phyloP scores from a whole-genome alignment of 148 eudicot species.

The Silene conica region DNA sequence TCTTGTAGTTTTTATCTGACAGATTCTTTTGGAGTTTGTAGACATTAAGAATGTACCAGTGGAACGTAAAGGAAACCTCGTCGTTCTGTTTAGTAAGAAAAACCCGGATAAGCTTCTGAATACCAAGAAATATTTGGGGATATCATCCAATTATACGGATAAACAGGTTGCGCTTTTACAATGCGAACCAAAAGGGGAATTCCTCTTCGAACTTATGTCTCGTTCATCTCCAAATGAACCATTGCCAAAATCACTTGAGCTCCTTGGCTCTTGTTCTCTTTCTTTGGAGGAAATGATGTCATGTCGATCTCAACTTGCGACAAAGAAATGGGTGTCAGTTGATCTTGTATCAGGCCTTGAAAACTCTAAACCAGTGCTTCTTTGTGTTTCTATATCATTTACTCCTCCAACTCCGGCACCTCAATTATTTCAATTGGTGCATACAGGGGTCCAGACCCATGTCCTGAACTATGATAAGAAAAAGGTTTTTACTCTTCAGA shows the following conservation, averaged over 20 bases:
- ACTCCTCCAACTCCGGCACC: constrained; percentile 56
- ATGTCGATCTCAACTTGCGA: constrained; percentile 45
- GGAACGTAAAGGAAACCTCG: constrained; percentile 49
- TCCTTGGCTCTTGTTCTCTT: constrained; percentile 52
- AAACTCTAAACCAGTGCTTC: constrained; percentile 39
- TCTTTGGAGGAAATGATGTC: constrained; percentile 46
- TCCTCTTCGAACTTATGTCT: constrained; percentile 52
- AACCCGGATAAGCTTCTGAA: constrained; percentile 69
- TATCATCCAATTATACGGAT: constrained; percentile 52
- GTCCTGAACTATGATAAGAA: constrained; percentile 56
- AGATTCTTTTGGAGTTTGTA: constrained; percentile 80
- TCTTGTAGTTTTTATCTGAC: background rate
- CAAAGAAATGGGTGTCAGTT: constrained; percentile 72
- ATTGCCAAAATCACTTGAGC: constrained; percentile 34
- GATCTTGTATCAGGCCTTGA: constrained; percentile 32
- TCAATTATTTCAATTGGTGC: constrained; percentile 46
- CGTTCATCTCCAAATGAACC: constrained; percentile 37
- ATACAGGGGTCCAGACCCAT: constrained; percentile 42
- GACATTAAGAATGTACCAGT: constrained; percentile 61
- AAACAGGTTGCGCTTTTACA: constrained; percentile 74
- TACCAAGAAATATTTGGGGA: constrained; percentile 44
- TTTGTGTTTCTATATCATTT: constrained; percentile 66
- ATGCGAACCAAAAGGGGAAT: constrained; percentile 66
- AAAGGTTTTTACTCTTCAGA: constrained; percentile 61
- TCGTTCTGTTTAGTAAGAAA: constrained; percentile 60